phyloP scores from a whole-genome alignment of 805 yeast genomes.

The Candida pini region DNA sequence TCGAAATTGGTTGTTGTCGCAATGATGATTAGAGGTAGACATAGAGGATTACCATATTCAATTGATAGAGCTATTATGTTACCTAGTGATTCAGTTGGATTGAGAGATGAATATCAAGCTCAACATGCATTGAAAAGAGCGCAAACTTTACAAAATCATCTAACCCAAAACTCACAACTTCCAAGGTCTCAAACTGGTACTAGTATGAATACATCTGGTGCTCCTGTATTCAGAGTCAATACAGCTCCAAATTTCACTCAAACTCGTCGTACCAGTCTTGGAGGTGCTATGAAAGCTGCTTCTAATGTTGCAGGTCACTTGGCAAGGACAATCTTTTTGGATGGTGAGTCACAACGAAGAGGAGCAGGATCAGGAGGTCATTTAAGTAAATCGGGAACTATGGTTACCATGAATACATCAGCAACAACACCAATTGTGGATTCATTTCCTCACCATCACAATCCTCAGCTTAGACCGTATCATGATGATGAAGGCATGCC shows the following conservation, averaged over 20 bases:
- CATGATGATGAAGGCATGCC: too few species aligned
- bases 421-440: too few species aligned
- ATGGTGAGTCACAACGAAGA: neutral
- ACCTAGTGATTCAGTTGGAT: constrained; percentile 61
- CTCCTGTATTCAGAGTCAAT: constrained; percentile 11
- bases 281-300: constrained; percentile 8
- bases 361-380: neutral
- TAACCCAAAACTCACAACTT: constrained; percentile 4
- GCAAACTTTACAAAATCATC: constrained; percentile 15
- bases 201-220: neutral
- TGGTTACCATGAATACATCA: too few species aligned
- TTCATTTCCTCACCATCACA: too few species aligned
- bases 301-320: constrained; percentile 10
- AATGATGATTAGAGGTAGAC: constrained; percentile 91
- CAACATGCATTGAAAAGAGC: constrained; percentile 32
- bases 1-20: constrained; percentile 84
- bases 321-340: neutral
- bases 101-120: constrained; percentile 58
- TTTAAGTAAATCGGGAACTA: neutral
- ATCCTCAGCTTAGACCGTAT: too few species aligned
- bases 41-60: constrained; percentile 91
- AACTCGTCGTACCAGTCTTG: constrained; percentile 4
- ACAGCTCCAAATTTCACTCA: constrained; percentile 6
- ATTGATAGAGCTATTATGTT: constrained; percentile 91
- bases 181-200: too few species aligned